Base-by-base conservation (phyloP, 2,329 filamentous ascomycete species). In the Colletotrichum godetiae region DNA sequence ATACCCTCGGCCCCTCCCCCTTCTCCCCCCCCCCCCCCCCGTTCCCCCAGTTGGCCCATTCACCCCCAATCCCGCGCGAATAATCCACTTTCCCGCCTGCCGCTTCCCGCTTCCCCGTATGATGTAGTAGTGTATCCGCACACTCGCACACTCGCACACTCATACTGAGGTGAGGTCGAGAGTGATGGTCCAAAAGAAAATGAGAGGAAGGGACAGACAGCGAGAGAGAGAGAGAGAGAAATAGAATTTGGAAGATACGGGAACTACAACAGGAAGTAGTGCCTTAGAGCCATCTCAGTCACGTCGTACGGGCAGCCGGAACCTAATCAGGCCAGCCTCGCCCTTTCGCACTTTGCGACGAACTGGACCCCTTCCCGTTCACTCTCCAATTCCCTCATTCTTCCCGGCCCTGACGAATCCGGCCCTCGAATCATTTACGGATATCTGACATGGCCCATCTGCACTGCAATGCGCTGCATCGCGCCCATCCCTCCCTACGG, bases 31-130 rank as follows among this genome's bases (percentile, higher is more conserved):
- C 33, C 11, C 22, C n/a, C 29, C 53, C 15, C 59, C 37, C 13
- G 15, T 42, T 7, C 37, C 37, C 37, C 37, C 37, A 42, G 37
- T n/a, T 35, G 33, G 7, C 31, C 66, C 58, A 13, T 58, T 35
- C n/a, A 33, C 22, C 22, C 52, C 15, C 59, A 59, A 70, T 70
- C 56, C 63, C 33, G 62, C 56, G 27, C 62, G 22, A 27, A 56
- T n/a, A 53, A 22, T 46, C 63, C 63, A 71, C 63, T 61, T 57
- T 67, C 55, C 63, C 63, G 35, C 52, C 59, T 58, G 59, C 52
- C 35, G 59, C 68, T 42, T 67, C 56, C 63, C 68, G 62, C 63
- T 70, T 67, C 55, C 62, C 68, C 55, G 68, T 67, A n/a, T 13
- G 46, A 64, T 37, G 61, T 35, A 29, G 60, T 52, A 13, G 13